Evolutionary conservation across 345 rosid species (phyloP), one percentile per base, ranked within the genome.

Genomic region (Camelina sativa): DNA sequence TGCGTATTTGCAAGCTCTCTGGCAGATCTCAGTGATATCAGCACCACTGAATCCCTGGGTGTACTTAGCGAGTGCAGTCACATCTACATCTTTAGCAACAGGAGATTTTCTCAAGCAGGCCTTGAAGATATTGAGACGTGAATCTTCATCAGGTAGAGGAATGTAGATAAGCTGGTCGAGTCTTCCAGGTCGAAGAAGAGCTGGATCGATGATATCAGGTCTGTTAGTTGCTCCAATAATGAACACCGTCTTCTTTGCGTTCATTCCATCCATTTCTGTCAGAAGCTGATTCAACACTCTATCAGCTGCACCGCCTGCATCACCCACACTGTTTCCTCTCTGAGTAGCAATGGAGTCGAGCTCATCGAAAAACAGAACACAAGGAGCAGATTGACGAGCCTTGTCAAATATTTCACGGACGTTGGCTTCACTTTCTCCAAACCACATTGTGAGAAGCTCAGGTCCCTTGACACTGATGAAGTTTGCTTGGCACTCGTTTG

Each of bases 221-320:
- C 98, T 81, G 85, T 93, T 93, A 41, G 98, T 93, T 22, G 98
- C 96, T 23, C 98, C 98, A 43, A 93, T 93, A 11, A 93, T 93
- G 83, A 93, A 93, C 35, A 91, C 98, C 0, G 98, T 93, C 76
- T 93, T 93, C 88, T 91, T 93, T 0, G 97, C 97, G 13, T 90
- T 83, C 98, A 93, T 93, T 69, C 98, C 98, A 73, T 93, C 98
- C 98, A 93, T 93, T 82, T 93, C 97, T 2, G 98, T 93, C 69
- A 93, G 79, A 77, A 93, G 96, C 80, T 93, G 98, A 80, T 93
- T 93, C 83, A 93, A 58, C 51, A 93, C 97, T 82, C 97, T 85
- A 74, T 93, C 98, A 44, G 97, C 98, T 30, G 98, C 98, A 76
- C 98, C 98, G 4, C 97, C 97, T 22, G 97, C 98, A 83, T 93